Evolutionary conservation across 1,284 basidiomycete species (phyloP), one percentile per base, ranked within the genome.

Genomic region (Trametes hirsuta): DNA sequence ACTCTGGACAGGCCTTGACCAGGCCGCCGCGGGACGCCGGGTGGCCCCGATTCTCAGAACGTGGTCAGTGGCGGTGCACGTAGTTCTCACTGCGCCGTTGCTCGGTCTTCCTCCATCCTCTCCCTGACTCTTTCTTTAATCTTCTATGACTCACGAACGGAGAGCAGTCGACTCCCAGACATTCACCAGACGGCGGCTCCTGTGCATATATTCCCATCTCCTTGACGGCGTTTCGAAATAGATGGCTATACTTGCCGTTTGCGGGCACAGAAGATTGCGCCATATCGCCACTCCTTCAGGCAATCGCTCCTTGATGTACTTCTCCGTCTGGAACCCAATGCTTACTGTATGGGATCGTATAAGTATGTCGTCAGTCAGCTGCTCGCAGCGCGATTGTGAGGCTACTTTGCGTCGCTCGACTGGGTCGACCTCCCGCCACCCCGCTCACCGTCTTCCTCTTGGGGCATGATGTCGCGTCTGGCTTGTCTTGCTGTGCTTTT

Each of bases 211-310:
- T 30, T 30, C 30, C 30, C 30, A 30, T 30, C 30, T 30, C 30
- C 8, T 30, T 30, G 30, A 30, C 30, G 8, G 30, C 30, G 30
- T 30, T 30, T 30, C 8, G 30, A 30, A 30, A 30, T 30, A 52
- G 41, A n/a, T 52, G 40, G 44, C 55, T 40, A 30, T 46, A 48
- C 30, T 30, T 30, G 30, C 30, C 30, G 30, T 30, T 5, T 56
- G 22, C 18, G 49, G 55, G 36, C 8, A 48, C 45, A 49, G 62
- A 63, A 55, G 63, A 64, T 64, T 61, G 63, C 63, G 63, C 63
- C 54, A 64, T 64, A 59, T 61, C 57, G 57, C 59, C 25, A 48
- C 46, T 52, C 30, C 50, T 47, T 53, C 47, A 47, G 51, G 59
- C 57, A 59, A 64, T 64, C 41, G 37, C 42, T 15, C 51, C 18